A percentile compares a stretch with the other conserved stretches of the same genome.
Evolutionary conservation across 495 filamentous ascomycete species (phyloP).

Genomic region (Parmelia sp.): DNA sequence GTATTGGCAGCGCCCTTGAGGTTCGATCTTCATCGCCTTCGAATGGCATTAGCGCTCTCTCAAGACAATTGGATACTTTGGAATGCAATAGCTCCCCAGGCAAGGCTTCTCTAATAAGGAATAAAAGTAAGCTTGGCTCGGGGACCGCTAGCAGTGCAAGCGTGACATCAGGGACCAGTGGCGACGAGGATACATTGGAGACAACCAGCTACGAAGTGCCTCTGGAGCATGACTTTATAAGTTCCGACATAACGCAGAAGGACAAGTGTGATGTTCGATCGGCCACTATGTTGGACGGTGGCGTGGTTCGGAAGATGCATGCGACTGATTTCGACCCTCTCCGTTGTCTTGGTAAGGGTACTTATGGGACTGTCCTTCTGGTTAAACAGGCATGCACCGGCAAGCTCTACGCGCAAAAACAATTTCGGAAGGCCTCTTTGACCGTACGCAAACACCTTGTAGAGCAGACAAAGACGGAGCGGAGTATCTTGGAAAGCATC

Average conservation of each 20-base stretch:
- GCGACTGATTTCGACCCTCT: conserved; percentile 83
- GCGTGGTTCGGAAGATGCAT: conserved; percentile 73
- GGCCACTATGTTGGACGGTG: conserved; percentile 34
- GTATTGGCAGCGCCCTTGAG: conserved; percentile 44
- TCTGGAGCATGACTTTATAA: conserved; percentile 81
- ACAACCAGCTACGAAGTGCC: conserved; percentile 82
- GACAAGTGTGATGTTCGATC: conserved; percentile 21
- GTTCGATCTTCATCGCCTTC: conserved; percentile 51
- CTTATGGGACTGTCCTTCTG: conserved; percentile 86
- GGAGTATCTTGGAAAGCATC: conserved; percentile 86
- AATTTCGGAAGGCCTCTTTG: conserved; percentile 92
- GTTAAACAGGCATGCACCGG: conserved; percentile 84
- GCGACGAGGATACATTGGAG: conserved; percentile 45
- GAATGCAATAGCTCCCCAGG: conserved; percentile 44
- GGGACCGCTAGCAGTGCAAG: conserved; percentile 47
- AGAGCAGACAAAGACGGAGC: conserved; percentile 96
- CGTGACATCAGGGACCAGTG: conserved; percentile 49
- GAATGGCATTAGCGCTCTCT: conserved; percentile 72
- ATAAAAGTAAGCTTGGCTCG: conserved; percentile 36
- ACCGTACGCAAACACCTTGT: conserved; percentile 87
- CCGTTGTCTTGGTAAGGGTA: conserved; percentile 94
- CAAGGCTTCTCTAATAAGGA: conserved; percentile 18
- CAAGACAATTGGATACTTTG: conserved; percentile 67
- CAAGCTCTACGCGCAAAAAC: conserved; percentile 92
- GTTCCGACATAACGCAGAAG: conserved; percentile 51